Conservation (phyloP, 2,329 filamentous ascomycete species). For the Fusarium tupiense region DNA sequence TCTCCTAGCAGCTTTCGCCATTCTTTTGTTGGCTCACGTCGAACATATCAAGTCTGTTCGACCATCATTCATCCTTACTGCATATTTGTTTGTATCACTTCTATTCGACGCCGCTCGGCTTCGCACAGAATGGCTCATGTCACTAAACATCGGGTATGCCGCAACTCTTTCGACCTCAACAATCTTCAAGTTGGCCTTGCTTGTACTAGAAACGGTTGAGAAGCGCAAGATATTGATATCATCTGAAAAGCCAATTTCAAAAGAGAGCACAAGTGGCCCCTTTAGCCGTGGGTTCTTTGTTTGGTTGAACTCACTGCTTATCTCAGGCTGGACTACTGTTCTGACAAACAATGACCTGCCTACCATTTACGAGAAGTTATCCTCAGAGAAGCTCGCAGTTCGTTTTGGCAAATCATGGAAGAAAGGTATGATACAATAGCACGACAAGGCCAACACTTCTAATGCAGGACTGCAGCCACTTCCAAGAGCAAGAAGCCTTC, state of each 20-base stretch:
- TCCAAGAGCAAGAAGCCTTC: conserved; percentile 36
- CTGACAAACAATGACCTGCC: conserved; percentile 45
- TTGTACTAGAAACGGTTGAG: conserved; percentile 45
- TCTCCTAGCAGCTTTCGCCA: conserved; percentile 41
- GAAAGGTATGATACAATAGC: conserved; percentile 18
- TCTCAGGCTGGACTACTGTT: conserved; percentile 55
- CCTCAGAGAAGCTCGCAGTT: conserved; percentile 41
- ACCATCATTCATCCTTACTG: conserved; percentile 45
- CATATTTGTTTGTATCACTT: conserved; percentile 45
- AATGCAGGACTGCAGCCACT: conserved; percentile 10
- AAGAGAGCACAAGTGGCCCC: conserved; percentile 59
- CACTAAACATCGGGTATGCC: conserved; percentile 38
- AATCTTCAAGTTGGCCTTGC: conserved; percentile 38
- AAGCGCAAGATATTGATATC: conserved; percentile 48
- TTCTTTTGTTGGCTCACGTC: conserved; percentile 43
- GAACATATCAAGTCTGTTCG: conserved; percentile 49
- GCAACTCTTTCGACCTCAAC: conserved; percentile 37
- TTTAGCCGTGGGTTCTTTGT: conserved; percentile 47
- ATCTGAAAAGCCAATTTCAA: conserved; percentile 54
- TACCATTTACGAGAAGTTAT: conserved; percentile 44
- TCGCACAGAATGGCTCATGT: conserved; percentile 48
- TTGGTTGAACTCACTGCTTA: conserved; percentile 56
- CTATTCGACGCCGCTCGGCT: conserved; percentile 47
- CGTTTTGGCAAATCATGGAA: conserved; percentile 40
- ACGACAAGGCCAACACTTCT: not conserved